phyloP scores from a whole-genome alignment of 1,284 basidiomycete genomes.

The Inonotus obliquus region DNA sequence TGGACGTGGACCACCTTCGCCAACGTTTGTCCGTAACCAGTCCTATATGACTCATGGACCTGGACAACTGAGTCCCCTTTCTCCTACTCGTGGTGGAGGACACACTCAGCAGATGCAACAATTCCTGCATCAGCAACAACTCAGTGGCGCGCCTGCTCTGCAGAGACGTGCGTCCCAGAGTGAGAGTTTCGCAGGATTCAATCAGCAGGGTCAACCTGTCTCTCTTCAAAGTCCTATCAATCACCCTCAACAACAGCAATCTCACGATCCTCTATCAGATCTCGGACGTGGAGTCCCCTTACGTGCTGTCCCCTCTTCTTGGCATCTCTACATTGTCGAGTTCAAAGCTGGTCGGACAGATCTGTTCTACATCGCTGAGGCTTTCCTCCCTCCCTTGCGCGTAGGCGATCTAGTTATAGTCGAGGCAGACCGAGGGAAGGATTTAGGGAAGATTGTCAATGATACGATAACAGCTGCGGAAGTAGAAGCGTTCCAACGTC shows the following conservation, averaged over 20 bases:
- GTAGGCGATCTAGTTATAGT: slow-evolving; percentile 94
- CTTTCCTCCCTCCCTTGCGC: slow-evolving; percentile 49
- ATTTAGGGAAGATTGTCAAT: slow-evolving; percentile 87
- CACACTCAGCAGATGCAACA: slow-evolving; percentile 26
- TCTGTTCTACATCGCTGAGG: slow-evolving; percentile 83
- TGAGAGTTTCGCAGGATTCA: slow-evolving; percentile 26
- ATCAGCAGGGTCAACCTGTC: not conserved
- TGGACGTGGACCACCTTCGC: slow-evolving; percentile 33
- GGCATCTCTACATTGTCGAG: slow-evolving; percentile 93
- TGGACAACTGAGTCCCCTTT: slow-evolving; percentile 24
- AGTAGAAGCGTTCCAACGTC: slow-evolving; percentile 85
- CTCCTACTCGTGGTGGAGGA: slow-evolving; percentile 23
- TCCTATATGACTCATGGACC: slow-evolving; percentile 7
- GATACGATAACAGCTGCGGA: slow-evolving; percentile 88
- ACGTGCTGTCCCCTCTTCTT: slow-evolving; percentile 72
- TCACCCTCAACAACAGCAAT: slow-evolving; percentile 20
- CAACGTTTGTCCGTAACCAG: slow-evolving; percentile 13
- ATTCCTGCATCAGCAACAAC: slow-evolving; percentile 26
- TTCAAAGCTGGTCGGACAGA: slow-evolving; percentile 97
- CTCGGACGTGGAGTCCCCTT: slow-evolving; percentile 90
- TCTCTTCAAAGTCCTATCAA: not conserved
- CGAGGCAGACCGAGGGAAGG: slow-evolving; percentile 93
- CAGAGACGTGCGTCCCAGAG: slow-evolving; percentile 53
- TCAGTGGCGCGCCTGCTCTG: slow-evolving; percentile 19
- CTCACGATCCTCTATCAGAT: slow-evolving; percentile 43